Evolutionary conservation across 202 grass and related monocot species (phyloP).

Genomic region (Schoenoplectus tabernaemontani): DNA sequence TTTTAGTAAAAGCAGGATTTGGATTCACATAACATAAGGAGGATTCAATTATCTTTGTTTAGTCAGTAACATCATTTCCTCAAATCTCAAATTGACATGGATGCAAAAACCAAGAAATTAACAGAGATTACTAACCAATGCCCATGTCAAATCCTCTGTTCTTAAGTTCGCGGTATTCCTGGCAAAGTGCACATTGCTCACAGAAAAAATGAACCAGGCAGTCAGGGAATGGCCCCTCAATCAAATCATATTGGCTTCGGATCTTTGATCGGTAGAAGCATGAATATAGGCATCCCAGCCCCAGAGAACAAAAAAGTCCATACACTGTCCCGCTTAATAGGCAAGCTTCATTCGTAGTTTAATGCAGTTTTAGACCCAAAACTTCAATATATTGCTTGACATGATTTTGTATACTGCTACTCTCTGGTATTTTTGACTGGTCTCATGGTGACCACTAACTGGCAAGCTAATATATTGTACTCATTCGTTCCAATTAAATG

Average conservation of each 20-base stretch:
- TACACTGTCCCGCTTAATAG: constrained; percentile 41
- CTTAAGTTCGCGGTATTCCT: constrained; percentile 82
- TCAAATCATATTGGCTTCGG: constrained; percentile 59
- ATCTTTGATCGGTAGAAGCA: constrained; percentile 75
- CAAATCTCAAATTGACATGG: background rate
- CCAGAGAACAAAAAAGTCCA: constrained; percentile 40
- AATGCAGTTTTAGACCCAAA: background rate
- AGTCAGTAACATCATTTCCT: background rate
- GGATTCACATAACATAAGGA: background rate
- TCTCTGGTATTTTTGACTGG: background rate
- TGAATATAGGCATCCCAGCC: constrained; percentile 73
- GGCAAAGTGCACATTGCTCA: constrained; percentile 71
- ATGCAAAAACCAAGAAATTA: background rate
- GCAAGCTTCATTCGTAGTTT: constrained; percentile 37
- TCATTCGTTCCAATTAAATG: background rate
- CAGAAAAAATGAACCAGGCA: constrained; percentile 82
- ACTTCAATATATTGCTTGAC: background rate
- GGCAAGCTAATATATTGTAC: background rate
- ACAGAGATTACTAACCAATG: constrained; percentile 44
- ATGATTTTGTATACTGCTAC: background rate
- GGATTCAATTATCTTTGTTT: background rate
- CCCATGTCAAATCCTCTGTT: constrained; percentile 77
- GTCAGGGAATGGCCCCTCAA: constrained; percentile 61
- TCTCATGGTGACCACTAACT: background rate
- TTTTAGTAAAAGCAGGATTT: background rate